Evolutionary conservation across 2,329 filamentous ascomycete species (phyloP).

Genomic region (Penicillium sp.): DNA sequence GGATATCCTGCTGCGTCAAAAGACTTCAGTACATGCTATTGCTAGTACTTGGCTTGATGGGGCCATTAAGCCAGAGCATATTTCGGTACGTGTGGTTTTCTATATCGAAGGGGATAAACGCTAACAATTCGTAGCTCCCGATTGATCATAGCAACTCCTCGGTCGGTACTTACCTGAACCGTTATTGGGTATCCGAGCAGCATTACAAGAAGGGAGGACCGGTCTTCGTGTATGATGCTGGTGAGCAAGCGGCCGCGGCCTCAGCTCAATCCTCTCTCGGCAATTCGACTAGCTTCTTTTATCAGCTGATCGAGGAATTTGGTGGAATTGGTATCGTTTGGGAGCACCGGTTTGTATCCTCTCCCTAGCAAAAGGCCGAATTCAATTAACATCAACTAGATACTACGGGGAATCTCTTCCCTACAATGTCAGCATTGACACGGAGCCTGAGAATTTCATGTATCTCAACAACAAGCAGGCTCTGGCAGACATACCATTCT

Average conservation of each 20-base stretch:
- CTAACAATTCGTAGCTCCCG: constrained; percentile 25
- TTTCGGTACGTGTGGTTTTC: constrained; percentile 6
- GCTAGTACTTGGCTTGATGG: not conserved
- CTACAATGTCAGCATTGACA: constrained; percentile 36
- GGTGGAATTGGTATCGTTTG: constrained; percentile 41
- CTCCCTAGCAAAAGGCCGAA: not conserved
- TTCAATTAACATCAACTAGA: constrained; percentile 22
- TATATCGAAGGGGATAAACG: not conserved
- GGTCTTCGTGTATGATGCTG: constrained; percentile 50
- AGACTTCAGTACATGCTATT: constrained; percentile 5
- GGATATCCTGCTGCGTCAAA: constrained; percentile 8
- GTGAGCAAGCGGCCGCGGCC: constrained; percentile 44
- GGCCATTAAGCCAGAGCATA: constrained; percentile 1
- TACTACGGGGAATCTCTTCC: constrained; percentile 46
- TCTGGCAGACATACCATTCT: constrained; percentile 46
- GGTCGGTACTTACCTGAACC: constrained; percentile 53
- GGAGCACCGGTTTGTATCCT: constrained; percentile 41
- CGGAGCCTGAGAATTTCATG: constrained; percentile 39
- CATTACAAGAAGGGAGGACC: constrained; percentile 60
- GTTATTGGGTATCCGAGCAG: constrained; percentile 54
- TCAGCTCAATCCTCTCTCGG: constrained; percentile 39
- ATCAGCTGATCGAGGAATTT: constrained; percentile 34
- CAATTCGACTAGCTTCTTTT: constrained; percentile 32
- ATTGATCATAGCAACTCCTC: constrained; percentile 34
- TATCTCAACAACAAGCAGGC: constrained; percentile 47